Percentiles rank a stretch among this genome's conserved stretches.
phyloP scores from a whole-genome alignment of 176 grass and related monocot genomes.

The Cenchrus purpureus region DNA sequence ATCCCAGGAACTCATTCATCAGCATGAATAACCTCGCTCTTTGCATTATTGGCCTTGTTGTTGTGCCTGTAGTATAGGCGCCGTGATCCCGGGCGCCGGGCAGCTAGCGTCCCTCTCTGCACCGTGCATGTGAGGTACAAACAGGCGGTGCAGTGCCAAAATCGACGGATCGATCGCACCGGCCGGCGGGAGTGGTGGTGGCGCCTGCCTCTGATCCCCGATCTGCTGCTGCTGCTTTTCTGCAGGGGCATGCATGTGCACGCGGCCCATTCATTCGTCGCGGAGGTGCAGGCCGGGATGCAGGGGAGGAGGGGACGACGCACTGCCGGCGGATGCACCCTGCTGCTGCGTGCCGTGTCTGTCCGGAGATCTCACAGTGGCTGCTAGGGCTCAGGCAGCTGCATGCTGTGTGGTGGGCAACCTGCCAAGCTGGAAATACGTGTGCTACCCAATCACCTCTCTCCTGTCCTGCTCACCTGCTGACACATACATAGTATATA shows the following conservation, averaged over 20 bases:
- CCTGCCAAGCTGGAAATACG: too few species aligned
- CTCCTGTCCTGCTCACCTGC: too few species aligned
- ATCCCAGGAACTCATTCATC: too few species aligned
- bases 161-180: constrained; percentile 32
- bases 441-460: too few species aligned
- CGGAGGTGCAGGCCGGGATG: not conserved
- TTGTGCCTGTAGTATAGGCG: too few species aligned
- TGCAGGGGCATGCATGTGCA: not conserved
- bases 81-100: too few species aligned
- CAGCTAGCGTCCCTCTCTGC: not conserved
- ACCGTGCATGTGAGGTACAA: not conserved
- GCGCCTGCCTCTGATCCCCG: not conserved
- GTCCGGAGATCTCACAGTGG: constrained; percentile 39
- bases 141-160: constrained; percentile 15
- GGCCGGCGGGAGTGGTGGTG: not conserved
- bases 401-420: too few species aligned
- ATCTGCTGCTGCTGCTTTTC: constrained; percentile 1
- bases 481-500: too few species aligned
- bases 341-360: not conserved
- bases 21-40: too few species aligned
- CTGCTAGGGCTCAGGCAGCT: too few species aligned
- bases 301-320: not conserved
- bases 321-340: not conserved
- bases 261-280: not conserved
- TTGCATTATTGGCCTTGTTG: too few species aligned